These are phyloP conservation scores for Tetrapisispora iriomotensis DNA, from an alignment of 805 yeast genomes.

Conservation along the genomic window DNA sequence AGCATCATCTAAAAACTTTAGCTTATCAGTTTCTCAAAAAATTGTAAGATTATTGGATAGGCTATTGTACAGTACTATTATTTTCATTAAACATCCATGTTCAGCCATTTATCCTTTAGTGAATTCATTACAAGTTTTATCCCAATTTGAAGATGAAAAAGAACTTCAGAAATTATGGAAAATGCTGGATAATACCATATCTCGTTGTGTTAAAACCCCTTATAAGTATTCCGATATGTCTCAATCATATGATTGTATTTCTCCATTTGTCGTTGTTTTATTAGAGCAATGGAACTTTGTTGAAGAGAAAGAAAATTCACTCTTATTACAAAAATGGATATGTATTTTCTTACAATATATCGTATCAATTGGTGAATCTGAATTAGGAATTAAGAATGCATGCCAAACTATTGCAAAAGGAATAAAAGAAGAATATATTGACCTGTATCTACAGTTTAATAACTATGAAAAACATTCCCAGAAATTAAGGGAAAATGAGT, in stretches of 20 bases:
- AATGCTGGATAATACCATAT: conserved; percentile 64
- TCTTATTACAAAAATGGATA: conserved; percentile 39
- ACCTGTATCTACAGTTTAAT: conserved; percentile 15
- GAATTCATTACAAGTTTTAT: conserved; percentile 34
- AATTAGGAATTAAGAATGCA: conserved; percentile 10
- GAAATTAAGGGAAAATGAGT: conserved; percentile 6
- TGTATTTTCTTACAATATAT: conserved; percentile 38
- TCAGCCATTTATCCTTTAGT: conserved; percentile 50
- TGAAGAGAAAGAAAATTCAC: conserved; percentile 20
- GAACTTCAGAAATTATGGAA: conserved; percentile 40
- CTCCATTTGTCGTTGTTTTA: conserved; percentile 49
- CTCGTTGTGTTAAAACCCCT: conserved; percentile 65
- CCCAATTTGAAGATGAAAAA: conserved; percentile 1
- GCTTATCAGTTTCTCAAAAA: conserved; percentile 31
- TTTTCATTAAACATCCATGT: conserved; percentile 42
- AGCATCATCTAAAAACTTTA: conserved; percentile 30
- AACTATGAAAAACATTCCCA: conserved; percentile 4
- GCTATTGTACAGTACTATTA: conserved; percentile 41
- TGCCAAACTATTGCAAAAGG: conserved; percentile 6
- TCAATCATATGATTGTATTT: conserved; percentile 28
- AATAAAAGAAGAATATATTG: neutral
- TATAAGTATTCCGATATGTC: conserved; percentile 71
- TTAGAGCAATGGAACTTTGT: conserved; percentile 64
- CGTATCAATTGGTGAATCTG: conserved; percentile 51
- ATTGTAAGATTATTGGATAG: conserved; percentile 40